phyloP scores from a whole-genome alignment of 1,284 basidiomycete genomes.

The Peniophora sp. region DNA sequence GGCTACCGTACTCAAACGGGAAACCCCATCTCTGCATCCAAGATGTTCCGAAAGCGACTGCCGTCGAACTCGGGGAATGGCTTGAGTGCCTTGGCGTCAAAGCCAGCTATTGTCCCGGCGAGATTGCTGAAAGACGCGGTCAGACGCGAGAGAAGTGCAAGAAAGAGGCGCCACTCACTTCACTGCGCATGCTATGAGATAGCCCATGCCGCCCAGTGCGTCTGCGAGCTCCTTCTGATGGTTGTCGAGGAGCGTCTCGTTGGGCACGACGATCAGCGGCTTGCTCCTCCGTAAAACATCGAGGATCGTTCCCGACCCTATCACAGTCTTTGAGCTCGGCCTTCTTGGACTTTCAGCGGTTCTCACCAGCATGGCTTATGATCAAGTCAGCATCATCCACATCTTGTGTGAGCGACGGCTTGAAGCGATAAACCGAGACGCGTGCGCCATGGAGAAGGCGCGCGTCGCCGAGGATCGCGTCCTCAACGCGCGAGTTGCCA shows the following conservation, averaged over 20 bases:
- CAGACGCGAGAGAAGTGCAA: conserved; percentile 2
- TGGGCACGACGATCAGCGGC: conserved; percentile 83
- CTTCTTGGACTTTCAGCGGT: background rate
- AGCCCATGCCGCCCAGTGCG: conserved; percentile 53
- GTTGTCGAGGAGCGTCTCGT: conserved; percentile 84
- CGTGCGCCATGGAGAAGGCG: background rate
- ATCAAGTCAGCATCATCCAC: conserved; percentile 68
- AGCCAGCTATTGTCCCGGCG: conserved; percentile 37
- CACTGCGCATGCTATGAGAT: conserved; percentile 57
- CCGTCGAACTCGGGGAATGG: conserved; percentile 63
- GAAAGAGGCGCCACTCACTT: conserved; percentile 27
- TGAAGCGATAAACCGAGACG: conserved; percentile 68
- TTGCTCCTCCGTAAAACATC: conserved; percentile 74
- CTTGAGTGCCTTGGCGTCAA: conserved; percentile 38
- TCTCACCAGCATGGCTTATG: conserved; percentile 87
- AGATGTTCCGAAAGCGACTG: conserved; percentile 51
- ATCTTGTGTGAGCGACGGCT: conserved; percentile 58
- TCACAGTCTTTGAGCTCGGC: background rate
- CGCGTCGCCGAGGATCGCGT: conserved; percentile 34
- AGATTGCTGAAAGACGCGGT: conserved; percentile 37
- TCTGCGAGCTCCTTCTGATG: conserved; percentile 89
- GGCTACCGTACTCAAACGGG: background rate
- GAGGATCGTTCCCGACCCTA: conserved; percentile 92
- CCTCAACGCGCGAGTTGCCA: conserved; percentile 46
- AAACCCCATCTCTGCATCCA: conserved; percentile 74